Conservation (phyloP, 176 grass and related monocot genomes). For the Carex parvula region DNA sequence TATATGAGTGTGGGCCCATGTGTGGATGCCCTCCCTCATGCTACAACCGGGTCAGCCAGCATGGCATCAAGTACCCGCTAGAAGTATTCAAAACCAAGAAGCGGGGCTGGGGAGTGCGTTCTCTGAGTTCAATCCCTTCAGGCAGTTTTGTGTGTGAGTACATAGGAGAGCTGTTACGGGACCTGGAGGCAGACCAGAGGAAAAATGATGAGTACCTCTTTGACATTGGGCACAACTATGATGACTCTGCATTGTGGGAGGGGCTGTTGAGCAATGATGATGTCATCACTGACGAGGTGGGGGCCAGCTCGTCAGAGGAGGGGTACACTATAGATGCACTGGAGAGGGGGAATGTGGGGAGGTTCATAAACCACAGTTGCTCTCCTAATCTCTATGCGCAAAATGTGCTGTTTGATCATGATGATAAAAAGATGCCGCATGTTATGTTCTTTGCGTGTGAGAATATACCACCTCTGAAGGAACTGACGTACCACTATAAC, state of each 20-base stretch:
- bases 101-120: slow-evolving; percentile 54
- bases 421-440: slow-evolving; percentile 47
- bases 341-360: slow-evolving; percentile 40
- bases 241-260: slow-evolving; percentile 41
- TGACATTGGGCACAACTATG: slow-evolving; percentile 49
- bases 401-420: slow-evolving; percentile 58
- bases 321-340: slow-evolving; percentile 34
- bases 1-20: slow-evolving; percentile 54
- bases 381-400: slow-evolving; percentile 48
- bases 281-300: slow-evolving; percentile 30
- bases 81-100: slow-evolving; percentile 49
- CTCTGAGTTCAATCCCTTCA: slow-evolving; percentile 42
- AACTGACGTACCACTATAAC: slow-evolving; percentile 55
- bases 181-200: slow-evolving; percentile 44
- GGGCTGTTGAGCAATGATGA: not conserved
- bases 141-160: slow-evolving; percentile 71
- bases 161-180: slow-evolving; percentile 38
- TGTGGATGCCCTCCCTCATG: slow-evolving; percentile 48
- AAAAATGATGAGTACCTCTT: slow-evolving; percentile 55
- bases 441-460: slow-evolving; percentile 49
- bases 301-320: slow-evolving; percentile 10
- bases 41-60: slow-evolving; percentile 43
- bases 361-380: slow-evolving; percentile 59
- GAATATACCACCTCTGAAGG: slow-evolving; percentile 44
- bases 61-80: slow-evolving; percentile 40